A percentile compares a stretch with the other conserved stretches of the same genome.
Evolutionary conservation across 1,284 basidiomycete species (phyloP).

Genomic region (Meira nashicola): DNA sequence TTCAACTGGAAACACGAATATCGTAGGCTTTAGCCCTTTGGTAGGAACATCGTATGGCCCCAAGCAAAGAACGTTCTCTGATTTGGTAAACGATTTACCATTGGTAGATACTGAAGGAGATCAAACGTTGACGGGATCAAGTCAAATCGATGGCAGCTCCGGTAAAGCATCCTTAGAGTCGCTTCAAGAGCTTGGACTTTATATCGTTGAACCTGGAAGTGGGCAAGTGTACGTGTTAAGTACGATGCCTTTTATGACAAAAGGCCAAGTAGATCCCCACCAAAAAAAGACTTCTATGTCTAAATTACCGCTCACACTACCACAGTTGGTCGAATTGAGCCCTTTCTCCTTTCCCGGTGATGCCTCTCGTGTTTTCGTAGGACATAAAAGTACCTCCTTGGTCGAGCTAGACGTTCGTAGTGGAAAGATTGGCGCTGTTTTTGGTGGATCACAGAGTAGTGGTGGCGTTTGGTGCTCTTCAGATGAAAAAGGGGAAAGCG

Average conservation of each 20-base stretch:
- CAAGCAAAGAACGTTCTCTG: constrained; percentile 34
- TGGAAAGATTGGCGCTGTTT: constrained; percentile 70
- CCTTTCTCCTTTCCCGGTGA: constrained; percentile 72
- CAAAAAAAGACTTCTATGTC: constrained; percentile 55
- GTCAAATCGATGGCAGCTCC: not conserved
- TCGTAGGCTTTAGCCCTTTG: constrained; percentile 22
- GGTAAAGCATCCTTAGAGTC: constrained; percentile 51
- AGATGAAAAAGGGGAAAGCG: not conserved
- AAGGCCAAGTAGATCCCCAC: constrained; percentile 6
- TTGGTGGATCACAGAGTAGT: constrained; percentile 55
- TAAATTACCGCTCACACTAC: constrained; percentile 76
- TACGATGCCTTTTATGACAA: constrained; percentile 36
- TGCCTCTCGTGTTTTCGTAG: constrained; percentile 72
- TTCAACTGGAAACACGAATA: not conserved
- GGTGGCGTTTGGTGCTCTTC: constrained; percentile 1
- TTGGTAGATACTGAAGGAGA: constrained; percentile 12
- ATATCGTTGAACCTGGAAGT: constrained; percentile 77
- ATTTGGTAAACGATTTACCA: constrained; percentile 20
- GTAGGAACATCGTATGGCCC: constrained; percentile 39
- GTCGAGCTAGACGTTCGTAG: constrained; percentile 76
- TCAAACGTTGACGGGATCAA: not conserved
- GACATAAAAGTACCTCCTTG: constrained; percentile 75
- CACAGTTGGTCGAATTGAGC: constrained; percentile 78
- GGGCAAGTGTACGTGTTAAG: constrained; percentile 80
- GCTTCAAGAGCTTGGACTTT: constrained; percentile 65